Evolutionary conservation across 2,329 filamentous ascomycete genomes (phyloP), one percentile per base, ranked within the genome.

Genomic region (Claviceps pusilla): DNA sequence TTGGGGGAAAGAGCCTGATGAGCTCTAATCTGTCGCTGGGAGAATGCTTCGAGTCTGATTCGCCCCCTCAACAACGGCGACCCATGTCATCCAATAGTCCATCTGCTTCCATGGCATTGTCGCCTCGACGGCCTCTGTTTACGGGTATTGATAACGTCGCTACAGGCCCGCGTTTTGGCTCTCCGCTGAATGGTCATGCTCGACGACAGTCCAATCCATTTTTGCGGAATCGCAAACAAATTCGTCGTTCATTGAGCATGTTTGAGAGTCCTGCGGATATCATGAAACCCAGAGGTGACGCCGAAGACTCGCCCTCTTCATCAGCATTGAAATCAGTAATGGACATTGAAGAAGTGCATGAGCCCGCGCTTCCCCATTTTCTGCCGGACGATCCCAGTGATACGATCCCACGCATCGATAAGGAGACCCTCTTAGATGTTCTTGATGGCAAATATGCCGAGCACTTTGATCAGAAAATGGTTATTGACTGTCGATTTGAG

Each of bases 401-500:
- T 71, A 86, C 83, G 61, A 83, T 98, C 59, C 93, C 93, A 53
- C 83, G 93, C 59, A 95, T 98, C 64, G 81, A 82, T 55, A 83
- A 84, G 65, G 77, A 82, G 51, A 95, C 89, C 3, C 78, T 98
- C 67, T 72, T 95, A 54, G 80, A 89, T n/a, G 79, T 98, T 41
- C 76, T 98, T 57, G 86, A 95, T 68, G 89, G 89, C 57, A 85
- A 87, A 62, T 95, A 84, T 70, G 80, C 82, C 63, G 76, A 83
- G 31, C 69, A 80, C 29, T 97, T 87, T 67, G 83, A 89, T 57
- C 80, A 90, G 66, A 84, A 88, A 67, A 80, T 95, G 69, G 78
- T 98, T 64, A 85, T 98, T 63, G 93, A 98, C 69, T 98, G 93
- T 69, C 87, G 93, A 24, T 98, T 98, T 66, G 93, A 98, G 75